Percentiles rank a stretch among this genome's conserved stretches.
phyloP scores from a whole-genome alignment of 192 early-diverging fungal species.

The Coemansia sp. region DNA sequence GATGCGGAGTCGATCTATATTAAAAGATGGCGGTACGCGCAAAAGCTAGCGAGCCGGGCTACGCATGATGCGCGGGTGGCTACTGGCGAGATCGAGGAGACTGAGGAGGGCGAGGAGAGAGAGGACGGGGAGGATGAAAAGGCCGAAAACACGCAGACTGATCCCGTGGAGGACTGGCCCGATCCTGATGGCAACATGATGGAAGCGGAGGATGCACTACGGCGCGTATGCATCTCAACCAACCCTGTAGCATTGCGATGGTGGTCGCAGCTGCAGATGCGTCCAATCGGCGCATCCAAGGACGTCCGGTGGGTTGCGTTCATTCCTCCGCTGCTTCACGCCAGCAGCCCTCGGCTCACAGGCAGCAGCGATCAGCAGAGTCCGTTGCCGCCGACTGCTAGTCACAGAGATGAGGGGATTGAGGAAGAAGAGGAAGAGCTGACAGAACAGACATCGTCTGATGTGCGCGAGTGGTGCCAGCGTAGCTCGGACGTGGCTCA shows the following conservation, averaged over 20 bases:
- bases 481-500: slow-evolving; percentile 14
- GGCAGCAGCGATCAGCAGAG: background rate
- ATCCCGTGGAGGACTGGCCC: slow-evolving; percentile 33
- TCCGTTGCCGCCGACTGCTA: background rate
- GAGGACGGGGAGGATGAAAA: slow-evolving; percentile 36
- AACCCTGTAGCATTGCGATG: slow-evolving; percentile 40
- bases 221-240: slow-evolving; percentile 42
- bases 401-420: background rate
- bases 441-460: background rate
- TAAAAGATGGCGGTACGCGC: slow-evolving; percentile 47
- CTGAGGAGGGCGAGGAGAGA: slow-evolving; percentile 51
- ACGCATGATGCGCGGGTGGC: slow-evolving; percentile 32
- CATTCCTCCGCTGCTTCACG: slow-evolving; percentile 17
- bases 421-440: background rate
- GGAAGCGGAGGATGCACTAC: slow-evolving; percentile 49
- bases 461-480: slow-evolving; percentile 21
- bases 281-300: slow-evolving; percentile 48
- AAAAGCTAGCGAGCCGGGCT: slow-evolving; percentile 34
- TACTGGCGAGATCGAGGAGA: slow-evolving; percentile 47
- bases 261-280: slow-evolving; percentile 54
- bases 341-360: background rate
- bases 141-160: slow-evolving; percentile 9
- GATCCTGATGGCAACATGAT: slow-evolving; percentile 33
- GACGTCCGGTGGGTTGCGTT: slow-evolving; percentile 45
- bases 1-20: slow-evolving; percentile 42